phyloP scores from a whole-genome alignment of 2,329 filamentous ascomycete species.

The Cladosporium colombiae region DNA sequence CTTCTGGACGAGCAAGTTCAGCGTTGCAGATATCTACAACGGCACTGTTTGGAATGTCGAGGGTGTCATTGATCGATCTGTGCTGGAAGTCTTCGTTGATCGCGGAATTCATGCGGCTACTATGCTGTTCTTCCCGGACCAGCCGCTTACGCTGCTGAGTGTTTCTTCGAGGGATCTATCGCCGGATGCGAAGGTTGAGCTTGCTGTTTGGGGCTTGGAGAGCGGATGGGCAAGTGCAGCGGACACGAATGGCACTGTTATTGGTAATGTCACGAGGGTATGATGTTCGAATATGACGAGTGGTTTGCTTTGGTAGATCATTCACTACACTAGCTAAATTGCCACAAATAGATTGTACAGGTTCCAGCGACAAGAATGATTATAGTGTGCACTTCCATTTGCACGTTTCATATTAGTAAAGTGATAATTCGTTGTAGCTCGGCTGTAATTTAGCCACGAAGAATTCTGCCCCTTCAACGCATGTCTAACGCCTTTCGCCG shows the following conservation, averaged over 20 bases:
- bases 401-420: too few species aligned
- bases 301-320: too few species aligned
- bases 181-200: slow-evolving; percentile 38
- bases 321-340: too few species aligned
- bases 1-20: slow-evolving; percentile 57
- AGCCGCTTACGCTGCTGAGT: slow-evolving; percentile 41
- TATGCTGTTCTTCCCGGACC: slow-evolving; percentile 51
- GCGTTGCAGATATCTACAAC: slow-evolving; percentile 29
- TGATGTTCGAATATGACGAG: background rate
- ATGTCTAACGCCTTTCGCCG: too few species aligned
- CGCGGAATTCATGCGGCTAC: slow-evolving; percentile 52
- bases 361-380: too few species aligned
- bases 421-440: too few species aligned
- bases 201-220: slow-evolving; percentile 39
- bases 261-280: background rate
- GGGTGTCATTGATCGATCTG: slow-evolving; percentile 54
- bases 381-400: too few species aligned
- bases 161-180: slow-evolving; percentile 38
- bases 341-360: too few species aligned
- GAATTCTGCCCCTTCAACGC: too few species aligned
- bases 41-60: slow-evolving; percentile 43
- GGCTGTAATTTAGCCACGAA: too few species aligned
- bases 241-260: slow-evolving; percentile 24
- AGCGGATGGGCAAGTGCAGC: slow-evolving; percentile 37
- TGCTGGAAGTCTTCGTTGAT: slow-evolving; percentile 58